phyloP scores from a whole-genome alignment of 257 asterid genomes.

The Petrea volubilis region DNA sequence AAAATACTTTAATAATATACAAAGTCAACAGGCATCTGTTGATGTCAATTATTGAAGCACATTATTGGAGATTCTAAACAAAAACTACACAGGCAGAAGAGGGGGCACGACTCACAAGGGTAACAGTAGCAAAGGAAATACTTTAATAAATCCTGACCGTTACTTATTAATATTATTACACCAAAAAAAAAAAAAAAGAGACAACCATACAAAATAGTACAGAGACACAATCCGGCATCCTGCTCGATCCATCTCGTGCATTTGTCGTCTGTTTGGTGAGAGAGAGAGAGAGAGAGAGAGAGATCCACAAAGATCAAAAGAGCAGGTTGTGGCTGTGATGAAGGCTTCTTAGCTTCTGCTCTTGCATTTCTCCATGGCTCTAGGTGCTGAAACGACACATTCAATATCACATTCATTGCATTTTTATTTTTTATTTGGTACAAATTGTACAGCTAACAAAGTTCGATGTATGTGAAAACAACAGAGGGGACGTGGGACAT shows the following conservation, averaged over 20 bases:
- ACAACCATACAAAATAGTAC: conserved; percentile 24
- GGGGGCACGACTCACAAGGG: conserved; percentile 1
- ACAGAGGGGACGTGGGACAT: not conserved
- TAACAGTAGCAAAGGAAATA: conserved; percentile 16
- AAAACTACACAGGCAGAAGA: conserved; percentile 12
- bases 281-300: not conserved
- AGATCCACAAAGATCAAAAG: conserved; percentile 44
- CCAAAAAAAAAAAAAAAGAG: conserved; percentile 10
- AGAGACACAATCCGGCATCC: conserved; percentile 48
- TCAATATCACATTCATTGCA: conserved; percentile 11
- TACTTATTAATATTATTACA: conserved; percentile 22
- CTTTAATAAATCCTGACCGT: conserved; percentile 9
- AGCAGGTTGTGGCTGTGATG: conserved; percentile 38
- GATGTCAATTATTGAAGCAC: conserved; percentile 26
- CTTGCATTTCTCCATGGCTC: conserved; percentile 67
- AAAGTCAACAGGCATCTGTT: conserved; percentile 28
- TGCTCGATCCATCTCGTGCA: conserved; percentile 53
- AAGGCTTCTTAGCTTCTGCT: conserved; percentile 37
- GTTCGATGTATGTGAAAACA: conserved; percentile 16
- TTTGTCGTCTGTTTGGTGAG: conserved; percentile 18
- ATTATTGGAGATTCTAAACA: conserved; percentile 28
- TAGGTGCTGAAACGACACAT: conserved; percentile 44
- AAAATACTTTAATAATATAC: conserved; percentile 30
- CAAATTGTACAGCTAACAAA: not conserved
- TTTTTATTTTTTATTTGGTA: conserved; percentile 7